Evolutionary conservation across 495 filamentous ascomycete species (phyloP), one percentile per base, ranked within the genome.

Genomic region (Aspergillus incahuasiensis): DNA sequence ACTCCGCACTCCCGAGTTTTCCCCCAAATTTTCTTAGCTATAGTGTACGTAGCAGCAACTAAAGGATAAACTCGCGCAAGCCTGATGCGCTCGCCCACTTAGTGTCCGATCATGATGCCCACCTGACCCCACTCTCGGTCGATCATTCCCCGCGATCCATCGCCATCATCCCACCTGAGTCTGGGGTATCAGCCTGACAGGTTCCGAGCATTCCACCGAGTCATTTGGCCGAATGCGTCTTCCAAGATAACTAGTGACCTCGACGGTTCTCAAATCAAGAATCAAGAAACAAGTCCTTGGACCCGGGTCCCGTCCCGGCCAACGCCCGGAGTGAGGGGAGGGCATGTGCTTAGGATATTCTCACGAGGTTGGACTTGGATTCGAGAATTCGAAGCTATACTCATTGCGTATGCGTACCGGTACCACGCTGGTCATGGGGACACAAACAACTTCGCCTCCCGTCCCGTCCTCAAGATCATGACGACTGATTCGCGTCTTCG

Each of bases 21-120:
- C 49, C 9, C 22, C 8, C 41, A 35, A 19, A 47, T 39, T 11
- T 18, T 21, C 18, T 45, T n/a, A n/a, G n/a, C n/a, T n/a, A n/a
- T n/a, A n/a, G n/a, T n/a, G n/a, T n/a, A n/a, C n/a, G n/a, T 39
- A 11, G 24, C 41, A 46, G 34, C 49, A 40, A 32, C 34, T 60
- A 48, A 16, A 11, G 40, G 40, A 44, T 48, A 56, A 56, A 60
- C 42, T 56, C 52, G 35, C 48, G 6, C 24, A 50, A 60, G 32
- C 52, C 41, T 30, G 46, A 44, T 50, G 46, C 30, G 19, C n/a
- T 51, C 54, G 28, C 47, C 55, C 48, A 58, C 55, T 58, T 58
- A 58, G 55, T 42, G 48, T 53, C 28, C 20, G 56, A 58, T 58
- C 56, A 4, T 13, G 43, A n/a, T 25, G 15, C 30, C 35, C 51